Evolutionary conservation across 1,139 yeast genomes (phyloP).

Genomic region (Casaregolazyma suthepensis): DNA sequence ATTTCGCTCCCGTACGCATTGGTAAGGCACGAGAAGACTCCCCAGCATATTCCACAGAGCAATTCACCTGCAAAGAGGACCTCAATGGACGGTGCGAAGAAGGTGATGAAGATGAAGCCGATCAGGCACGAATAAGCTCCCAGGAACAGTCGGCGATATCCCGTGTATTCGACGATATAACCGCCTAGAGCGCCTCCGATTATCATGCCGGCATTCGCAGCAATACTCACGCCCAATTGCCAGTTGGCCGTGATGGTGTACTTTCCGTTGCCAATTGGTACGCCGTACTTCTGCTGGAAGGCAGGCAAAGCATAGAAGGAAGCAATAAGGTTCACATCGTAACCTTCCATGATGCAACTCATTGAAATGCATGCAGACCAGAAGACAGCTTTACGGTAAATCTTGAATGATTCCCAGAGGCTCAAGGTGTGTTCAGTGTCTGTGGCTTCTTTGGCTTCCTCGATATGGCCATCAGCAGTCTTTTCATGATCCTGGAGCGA

Average conservation of each 20-base stretch:
- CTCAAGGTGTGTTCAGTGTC: slow-evolving; percentile 36
- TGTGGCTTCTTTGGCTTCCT: slow-evolving; percentile 3
- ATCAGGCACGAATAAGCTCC: slow-evolving; percentile 29
- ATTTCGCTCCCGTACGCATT: slow-evolving; percentile 45
- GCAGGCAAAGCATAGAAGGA: slow-evolving; percentile 23
- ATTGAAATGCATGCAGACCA: slow-evolving; percentile 40
- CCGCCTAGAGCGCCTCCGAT: slow-evolving; percentile 39
- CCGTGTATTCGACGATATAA: slow-evolving; percentile 35
- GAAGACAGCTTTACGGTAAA: slow-evolving; percentile 33
- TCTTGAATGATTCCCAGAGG: slow-evolving; percentile 37
- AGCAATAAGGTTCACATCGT: slow-evolving; percentile 35
- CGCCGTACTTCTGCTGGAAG: slow-evolving; percentile 10
- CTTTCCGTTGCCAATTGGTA: slow-evolving; percentile 21
- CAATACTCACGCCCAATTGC: slow-evolving; percentile 41
- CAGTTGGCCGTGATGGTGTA: slow-evolving; percentile 38
- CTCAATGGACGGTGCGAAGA: slow-evolving; percentile 37
- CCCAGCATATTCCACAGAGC: slow-evolving; percentile 34
- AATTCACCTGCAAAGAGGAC: slow-evolving; percentile 16
- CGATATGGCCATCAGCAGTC: neutral
- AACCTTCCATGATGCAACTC: slow-evolving; percentile 43
- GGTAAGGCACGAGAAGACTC: slow-evolving; percentile 40
- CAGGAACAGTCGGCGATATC: slow-evolving; percentile 37
- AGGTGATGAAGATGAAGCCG: slow-evolving; percentile 38
- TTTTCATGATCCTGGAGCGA: neutral
- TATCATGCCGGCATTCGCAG: slow-evolving; percentile 35